phyloP scores from a whole-genome alignment of 768 basidiomycete species.

The Tricholoma flavovirens region DNA sequence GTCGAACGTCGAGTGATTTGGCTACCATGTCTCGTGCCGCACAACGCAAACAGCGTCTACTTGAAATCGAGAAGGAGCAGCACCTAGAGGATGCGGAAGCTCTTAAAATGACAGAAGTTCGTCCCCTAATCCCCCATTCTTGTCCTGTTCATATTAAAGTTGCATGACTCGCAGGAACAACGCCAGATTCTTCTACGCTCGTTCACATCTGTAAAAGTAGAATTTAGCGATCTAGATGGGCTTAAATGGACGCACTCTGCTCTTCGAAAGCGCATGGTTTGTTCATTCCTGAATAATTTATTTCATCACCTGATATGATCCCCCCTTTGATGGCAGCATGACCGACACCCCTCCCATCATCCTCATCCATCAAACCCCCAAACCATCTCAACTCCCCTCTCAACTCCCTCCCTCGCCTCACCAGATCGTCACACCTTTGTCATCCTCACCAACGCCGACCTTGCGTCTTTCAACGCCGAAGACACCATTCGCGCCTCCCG shows the following conservation, averaged over 20 bases:
- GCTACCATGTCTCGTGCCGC: constrained; percentile 33
- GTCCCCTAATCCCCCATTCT: constrained; percentile 1
- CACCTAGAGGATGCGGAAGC: constrained; percentile 50
- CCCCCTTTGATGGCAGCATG: not conserved
- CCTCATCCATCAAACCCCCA: not conserved
- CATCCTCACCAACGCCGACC: constrained; percentile 32
- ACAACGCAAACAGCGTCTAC: constrained; percentile 39
- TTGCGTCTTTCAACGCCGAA: constrained; percentile 27
- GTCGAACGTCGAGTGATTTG: constrained; percentile 14
- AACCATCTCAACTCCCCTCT: constrained; percentile 1
- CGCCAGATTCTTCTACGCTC: constrained; percentile 32
- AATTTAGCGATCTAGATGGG: constrained; percentile 59
- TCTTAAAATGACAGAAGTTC: constrained; percentile 54
- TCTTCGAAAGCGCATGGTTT: constrained; percentile 17
- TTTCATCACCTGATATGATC: not conserved
- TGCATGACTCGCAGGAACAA: constrained; percentile 30
- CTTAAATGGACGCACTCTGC: constrained; percentile 34
- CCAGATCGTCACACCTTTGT: constrained; percentile 18
- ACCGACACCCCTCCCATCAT: not conserved
- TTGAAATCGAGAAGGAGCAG: constrained; percentile 48
- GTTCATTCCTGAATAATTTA: not conserved
- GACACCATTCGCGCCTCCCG: constrained; percentile 36
- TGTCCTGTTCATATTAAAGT: not conserved
- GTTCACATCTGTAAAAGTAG: constrained; percentile 52
- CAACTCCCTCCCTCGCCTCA: not conserved